A percentile compares a stretch with the other conserved stretches of the same genome.
These are phyloP conservation scores for Candida pseudofarinosa DNA, from an alignment of 805 yeast species.

Conservation along the genomic window DNA sequence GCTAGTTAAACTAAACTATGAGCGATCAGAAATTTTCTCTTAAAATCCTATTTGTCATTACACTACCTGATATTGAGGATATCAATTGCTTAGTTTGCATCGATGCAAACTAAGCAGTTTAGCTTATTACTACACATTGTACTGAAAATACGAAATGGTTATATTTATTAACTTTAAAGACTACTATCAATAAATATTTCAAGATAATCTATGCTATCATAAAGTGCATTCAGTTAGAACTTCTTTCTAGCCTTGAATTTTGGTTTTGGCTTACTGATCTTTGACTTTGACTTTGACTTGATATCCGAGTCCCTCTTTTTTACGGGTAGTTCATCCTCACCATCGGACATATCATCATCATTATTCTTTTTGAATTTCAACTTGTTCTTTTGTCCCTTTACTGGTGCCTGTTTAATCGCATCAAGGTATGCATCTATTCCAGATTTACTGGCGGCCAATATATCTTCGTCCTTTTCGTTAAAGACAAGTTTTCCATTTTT, in stretches of 20 bases:
- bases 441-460: constrained; percentile 35
- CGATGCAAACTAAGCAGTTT: too few species aligned
- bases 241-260: constrained; percentile 59
- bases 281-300: constrained; percentile 18
- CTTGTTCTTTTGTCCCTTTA: constrained; percentile 88
- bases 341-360: constrained; percentile 47
- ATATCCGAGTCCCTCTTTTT: constrained; percentile 8
- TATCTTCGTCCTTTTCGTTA: constrained; percentile 51
- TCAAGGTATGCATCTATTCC: constrained; percentile 92
- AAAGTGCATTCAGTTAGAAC: too few species aligned
- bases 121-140: too few species aligned
- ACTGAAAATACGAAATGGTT: too few species aligned
- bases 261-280: constrained; percentile 37
- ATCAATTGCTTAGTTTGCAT: too few species aligned
- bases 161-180: too few species aligned
- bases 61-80: neutral
- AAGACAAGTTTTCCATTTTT: constrained; percentile 68
- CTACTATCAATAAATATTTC: too few species aligned
- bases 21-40: neutral
- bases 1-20: neutral
- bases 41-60: neutral
- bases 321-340: constrained; percentile 25
- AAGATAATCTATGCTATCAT: too few species aligned
- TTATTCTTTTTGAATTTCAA: constrained; percentile 76
- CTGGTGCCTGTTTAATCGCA: constrained; percentile 90